Evolutionary conservation across 2,329 filamentous ascomycete genomes (phyloP), one percentile per base, ranked within the genome.

Genomic region (Diaporthe vexans): DNA sequence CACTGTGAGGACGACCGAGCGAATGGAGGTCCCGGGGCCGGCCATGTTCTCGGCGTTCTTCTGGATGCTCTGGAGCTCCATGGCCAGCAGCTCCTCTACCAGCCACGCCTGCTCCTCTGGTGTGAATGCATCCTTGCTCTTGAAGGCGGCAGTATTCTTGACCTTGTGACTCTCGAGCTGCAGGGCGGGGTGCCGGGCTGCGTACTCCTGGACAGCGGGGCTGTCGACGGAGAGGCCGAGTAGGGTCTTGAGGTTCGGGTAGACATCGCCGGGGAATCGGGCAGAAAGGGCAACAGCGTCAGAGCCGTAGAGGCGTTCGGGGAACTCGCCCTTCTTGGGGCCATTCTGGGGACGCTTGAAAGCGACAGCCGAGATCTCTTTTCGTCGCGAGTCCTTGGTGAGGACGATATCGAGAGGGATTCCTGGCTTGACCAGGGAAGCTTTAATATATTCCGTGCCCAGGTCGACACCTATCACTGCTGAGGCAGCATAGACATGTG

Each of bases 331-430:
- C 78, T 87, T 87, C 80, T 90, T 89, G 74, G 91, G 87, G 72
- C 89, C 90, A 79, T 89, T 86, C 79, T 90, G 90, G n/a, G 91
- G 88, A 51, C 95, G 95, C 85, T 99, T 98, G 87, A 99, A 98
- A 57, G 95, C 94, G 78, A 99, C 92, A 56, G 95, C 95, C 2
- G 95, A 94, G 33, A 90, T 91, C 83, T 99, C 97, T 88, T 99
- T 99, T 81, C 97, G 93, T 84, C 97, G 94, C 40, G 97, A 98
- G 85, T 99, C 97, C 83, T 98, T 99, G 40, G 95, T 98, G 73
- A 98, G 90, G 83, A 99, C 96, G 78, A 99, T 98, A 78, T 99
- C 97, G 82, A 99, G 94, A 15, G 97, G 97, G 70, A 97, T 96
- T 76, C 97, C 97, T 2, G 97, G 97, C 86, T 98, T 98, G 76